A percentile compares a stretch with the other conserved stretches of the same genome.
Evolutionary conservation across 2,329 filamentous ascomycete species (phyloP).

Genomic region (Trichoderma harzianum): DNA sequence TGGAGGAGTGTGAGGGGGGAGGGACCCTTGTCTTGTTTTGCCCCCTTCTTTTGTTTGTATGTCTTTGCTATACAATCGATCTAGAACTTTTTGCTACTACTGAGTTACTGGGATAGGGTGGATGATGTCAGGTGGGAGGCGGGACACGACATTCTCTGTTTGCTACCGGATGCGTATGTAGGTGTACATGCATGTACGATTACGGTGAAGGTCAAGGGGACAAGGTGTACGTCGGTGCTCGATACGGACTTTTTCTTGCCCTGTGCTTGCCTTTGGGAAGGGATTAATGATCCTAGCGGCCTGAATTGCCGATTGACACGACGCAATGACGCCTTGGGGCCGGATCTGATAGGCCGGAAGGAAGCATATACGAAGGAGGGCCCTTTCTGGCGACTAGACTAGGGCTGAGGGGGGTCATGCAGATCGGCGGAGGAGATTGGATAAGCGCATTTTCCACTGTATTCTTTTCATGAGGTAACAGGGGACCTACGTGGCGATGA

Average conservation of each 20-base stretch:
- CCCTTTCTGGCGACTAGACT: neutral
- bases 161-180: neutral
- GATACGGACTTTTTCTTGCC: neutral
- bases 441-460: neutral
- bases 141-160: neutral
- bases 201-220: neutral
- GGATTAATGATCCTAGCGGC: neutral
- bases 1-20: neutral
- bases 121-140: neutral
- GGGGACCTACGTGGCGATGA: neutral
- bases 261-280: neutral
- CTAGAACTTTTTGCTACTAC: neutral
- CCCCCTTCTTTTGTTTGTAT: neutral
- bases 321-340: neutral
- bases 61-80: neutral
- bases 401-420: conserved; percentile 2
- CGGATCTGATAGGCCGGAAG: neutral
- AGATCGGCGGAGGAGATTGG: neutral
- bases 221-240: neutral
- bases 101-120: neutral
- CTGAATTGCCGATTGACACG: neutral
- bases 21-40: neutral
- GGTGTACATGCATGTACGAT: neutral
- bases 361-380: neutral
- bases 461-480: neutral